Percentiles rank a stretch among this genome's conserved stretches.
These are phyloP conservation scores for Phytophthora brassicae DNA, from an alignment of 352 stramenopile species.

Conservation along the genomic window DNA sequence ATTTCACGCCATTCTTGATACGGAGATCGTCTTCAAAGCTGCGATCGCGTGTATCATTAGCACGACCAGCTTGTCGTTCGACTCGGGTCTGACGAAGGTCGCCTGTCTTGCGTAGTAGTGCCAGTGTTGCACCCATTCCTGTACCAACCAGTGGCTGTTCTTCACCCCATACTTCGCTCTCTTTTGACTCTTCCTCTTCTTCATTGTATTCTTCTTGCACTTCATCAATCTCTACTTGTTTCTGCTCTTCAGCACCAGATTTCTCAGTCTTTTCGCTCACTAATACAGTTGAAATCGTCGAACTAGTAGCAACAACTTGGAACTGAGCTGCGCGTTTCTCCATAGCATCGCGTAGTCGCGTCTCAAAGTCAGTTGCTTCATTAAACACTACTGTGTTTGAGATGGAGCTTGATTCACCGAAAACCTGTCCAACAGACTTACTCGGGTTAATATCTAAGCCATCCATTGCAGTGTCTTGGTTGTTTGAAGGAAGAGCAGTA, in stretches of 20 bases:
- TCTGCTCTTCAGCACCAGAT: conserved; percentile 37
- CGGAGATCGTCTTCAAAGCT: conserved; percentile 88
- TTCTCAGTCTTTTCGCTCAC: conserved; percentile 4
- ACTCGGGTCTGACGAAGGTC: conserved; percentile 88
- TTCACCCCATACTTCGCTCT: conserved; percentile 71
- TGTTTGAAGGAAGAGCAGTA: conserved; percentile 17
- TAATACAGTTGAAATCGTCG: neutral
- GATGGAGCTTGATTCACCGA: conserved; percentile 24
- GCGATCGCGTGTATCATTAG: conserved; percentile 94
- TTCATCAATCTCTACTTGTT: conserved; percentile 33
- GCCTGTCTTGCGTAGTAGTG: conserved; percentile 91
- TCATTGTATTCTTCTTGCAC: conserved; percentile 40
- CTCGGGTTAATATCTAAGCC: neutral
- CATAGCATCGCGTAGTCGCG: conserved; percentile 72
- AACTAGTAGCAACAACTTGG: conserved; percentile 26
- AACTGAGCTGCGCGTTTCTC: conserved; percentile 66
- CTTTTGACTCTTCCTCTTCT: conserved; percentile 52
- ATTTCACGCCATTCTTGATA: conserved; percentile 83
- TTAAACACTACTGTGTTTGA: conserved; percentile 77
- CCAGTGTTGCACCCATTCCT: conserved; percentile 92
- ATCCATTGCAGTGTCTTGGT: conserved; percentile 12
- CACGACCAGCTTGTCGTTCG: conserved; percentile 91
- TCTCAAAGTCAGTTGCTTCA: conserved; percentile 85
- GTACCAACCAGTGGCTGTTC: conserved; percentile 82
- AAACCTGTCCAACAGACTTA: conserved; percentile 57